phyloP scores from a whole-genome alignment of 2,329 filamentous ascomycete species.

The Aphanocladium album region DNA sequence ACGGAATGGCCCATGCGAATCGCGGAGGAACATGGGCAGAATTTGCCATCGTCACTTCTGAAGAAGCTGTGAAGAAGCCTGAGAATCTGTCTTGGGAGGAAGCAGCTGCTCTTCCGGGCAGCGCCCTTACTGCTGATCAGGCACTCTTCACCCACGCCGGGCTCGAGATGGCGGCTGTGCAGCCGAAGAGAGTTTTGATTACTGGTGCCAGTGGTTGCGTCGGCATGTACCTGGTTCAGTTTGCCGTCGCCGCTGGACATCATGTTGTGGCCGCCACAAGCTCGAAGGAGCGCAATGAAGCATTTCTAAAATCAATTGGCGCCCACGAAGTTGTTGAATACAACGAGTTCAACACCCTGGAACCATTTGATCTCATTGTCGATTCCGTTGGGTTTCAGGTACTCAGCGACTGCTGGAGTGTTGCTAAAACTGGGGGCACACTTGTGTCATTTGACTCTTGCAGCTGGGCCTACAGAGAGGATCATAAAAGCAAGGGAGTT shows the following conservation, averaged over 20 bases:
- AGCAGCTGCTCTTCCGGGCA: constrained; percentile 29
- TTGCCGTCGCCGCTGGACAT: constrained; percentile 27
- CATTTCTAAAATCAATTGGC: constrained; percentile 19
- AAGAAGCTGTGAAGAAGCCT: constrained; percentile 28
- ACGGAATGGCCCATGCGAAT: constrained; percentile 21
- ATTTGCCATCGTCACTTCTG: constrained; percentile 18
- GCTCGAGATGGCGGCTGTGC: constrained; percentile 11
- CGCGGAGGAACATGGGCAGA: constrained; percentile 21
- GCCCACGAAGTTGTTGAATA: constrained; percentile 22
- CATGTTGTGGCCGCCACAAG: constrained; percentile 27
- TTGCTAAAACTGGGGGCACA: constrained; percentile 20
- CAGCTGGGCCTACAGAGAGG: constrained; percentile 12
- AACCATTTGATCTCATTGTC: constrained; percentile 23
- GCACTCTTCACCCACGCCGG: constrained; percentile 24
- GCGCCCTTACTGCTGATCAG: constrained; percentile 32
- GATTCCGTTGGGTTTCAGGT: constrained; percentile 27
- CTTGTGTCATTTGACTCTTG: constrained; percentile 18
- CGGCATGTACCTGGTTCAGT: constrained; percentile 30
- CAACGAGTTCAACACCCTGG: constrained; percentile 15
- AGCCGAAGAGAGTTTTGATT: constrained; percentile 24
- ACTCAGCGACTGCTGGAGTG: constrained; percentile 24
- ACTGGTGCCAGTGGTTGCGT: constrained; percentile 32
- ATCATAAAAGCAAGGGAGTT: neutral
- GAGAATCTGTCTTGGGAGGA: constrained; percentile 23
- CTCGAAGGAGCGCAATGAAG: constrained; percentile 15